Conservation (phyloP, 345 rosid genomes). For the Mangifera indica region DNA sequence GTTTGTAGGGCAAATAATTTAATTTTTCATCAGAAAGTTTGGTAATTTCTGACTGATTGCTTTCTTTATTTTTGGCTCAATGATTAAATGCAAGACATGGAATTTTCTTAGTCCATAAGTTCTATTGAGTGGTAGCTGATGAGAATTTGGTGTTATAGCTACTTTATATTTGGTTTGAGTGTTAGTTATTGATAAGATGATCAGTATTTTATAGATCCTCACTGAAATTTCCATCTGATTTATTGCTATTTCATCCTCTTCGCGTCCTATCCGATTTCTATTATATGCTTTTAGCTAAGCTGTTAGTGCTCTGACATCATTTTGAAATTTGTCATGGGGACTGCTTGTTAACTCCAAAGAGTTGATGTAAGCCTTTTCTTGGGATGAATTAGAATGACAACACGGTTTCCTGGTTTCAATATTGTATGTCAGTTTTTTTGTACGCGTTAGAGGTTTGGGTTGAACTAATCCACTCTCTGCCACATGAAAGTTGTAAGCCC, state of each 20-base stretch:
- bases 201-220: not conserved
- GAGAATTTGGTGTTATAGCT: constrained; percentile 6
- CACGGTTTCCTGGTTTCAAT: not conserved
- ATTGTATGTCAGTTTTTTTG: not conserved
- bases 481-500: not conserved
- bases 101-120: not conserved
- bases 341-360: not conserved
- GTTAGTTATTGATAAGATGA: not conserved
- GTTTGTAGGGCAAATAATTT: not conserved
- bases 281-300: not conserved
- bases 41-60: not conserved
- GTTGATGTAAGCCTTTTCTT: not conserved
- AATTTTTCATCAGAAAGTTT: not conserved
- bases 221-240: not conserved
- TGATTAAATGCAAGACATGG: not conserved
- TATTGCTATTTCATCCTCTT: not conserved
- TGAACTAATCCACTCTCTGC: not conserved
- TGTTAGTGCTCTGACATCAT: no score
- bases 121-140: not conserved
- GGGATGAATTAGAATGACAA: not conserved
- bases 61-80: not conserved
- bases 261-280: not conserved
- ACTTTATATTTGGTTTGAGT: not conserved
- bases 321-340: not conserved
- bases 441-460: not conserved